Percentiles rank a stretch among this genome's conserved stretches.
Conservation (phyloP, 1,284 basidiomycete species). For the Ceratobasidium sp. region DNA sequence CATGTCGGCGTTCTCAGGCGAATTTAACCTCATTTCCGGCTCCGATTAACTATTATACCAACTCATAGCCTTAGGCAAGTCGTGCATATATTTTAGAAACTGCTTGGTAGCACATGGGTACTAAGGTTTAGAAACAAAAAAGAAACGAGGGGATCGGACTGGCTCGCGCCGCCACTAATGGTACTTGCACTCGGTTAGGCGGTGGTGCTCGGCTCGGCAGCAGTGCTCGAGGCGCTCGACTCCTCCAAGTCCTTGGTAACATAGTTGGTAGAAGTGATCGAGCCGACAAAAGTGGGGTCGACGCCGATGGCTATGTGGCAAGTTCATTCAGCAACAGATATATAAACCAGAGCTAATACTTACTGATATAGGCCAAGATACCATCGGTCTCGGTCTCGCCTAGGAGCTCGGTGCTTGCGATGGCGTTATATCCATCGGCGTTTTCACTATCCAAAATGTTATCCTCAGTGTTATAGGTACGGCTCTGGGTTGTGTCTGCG, state of each 20-base stretch:
- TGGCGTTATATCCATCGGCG: conserved; percentile 46
- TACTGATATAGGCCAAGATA: conserved; percentile 31
- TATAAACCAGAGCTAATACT: background rate
- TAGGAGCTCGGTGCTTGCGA: conserved; percentile 8
- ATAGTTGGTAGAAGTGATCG: conserved; percentile 16
- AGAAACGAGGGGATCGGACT: too few relatives aligned
- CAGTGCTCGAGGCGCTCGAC: background rate
- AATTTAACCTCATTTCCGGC: too few relatives aligned
- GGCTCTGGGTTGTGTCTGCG: conserved; percentile 44
- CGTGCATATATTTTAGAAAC: too few relatives aligned
- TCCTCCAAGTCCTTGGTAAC: conserved; percentile 6
- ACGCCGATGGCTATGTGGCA: conserved; percentile 9
- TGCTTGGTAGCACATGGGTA: too few relatives aligned
- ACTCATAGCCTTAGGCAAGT: too few relatives aligned
- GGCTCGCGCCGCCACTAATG: too few relatives aligned
- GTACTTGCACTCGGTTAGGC: too few relatives aligned
- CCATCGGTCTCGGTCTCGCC: conserved; percentile 15
- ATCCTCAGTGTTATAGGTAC: conserved; percentile 47
- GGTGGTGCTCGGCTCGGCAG: too few relatives aligned
- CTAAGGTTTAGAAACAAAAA: too few relatives aligned
- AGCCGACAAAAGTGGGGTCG: background rate
- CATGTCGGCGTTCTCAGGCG: too few relatives aligned
- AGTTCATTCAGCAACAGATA: background rate
- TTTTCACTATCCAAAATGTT: conserved; percentile 44
- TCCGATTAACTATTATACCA: too few relatives aligned